phyloP scores from a whole-genome alignment of 345 rosid species.

The Salix brachista region DNA sequence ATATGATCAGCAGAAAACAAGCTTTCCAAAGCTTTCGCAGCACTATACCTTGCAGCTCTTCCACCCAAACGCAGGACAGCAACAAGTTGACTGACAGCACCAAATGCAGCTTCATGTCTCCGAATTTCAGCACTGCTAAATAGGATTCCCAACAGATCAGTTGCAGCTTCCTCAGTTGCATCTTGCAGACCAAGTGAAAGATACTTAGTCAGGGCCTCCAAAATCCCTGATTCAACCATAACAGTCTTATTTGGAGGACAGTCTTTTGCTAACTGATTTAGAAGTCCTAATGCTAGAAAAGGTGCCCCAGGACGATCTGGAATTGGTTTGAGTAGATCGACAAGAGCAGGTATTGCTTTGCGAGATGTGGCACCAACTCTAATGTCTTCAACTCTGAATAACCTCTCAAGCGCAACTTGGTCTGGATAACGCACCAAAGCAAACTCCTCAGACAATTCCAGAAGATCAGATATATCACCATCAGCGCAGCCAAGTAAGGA shows the following conservation, averaged over 20 bases:
- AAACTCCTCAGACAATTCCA: conserved; percentile 82
- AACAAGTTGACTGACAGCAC: conserved; percentile 91
- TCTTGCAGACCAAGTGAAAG: conserved; percentile 98
- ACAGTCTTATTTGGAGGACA: conserved; percentile 80
- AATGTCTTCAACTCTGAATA: conserved; percentile 98
- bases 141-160: conserved; percentile 81
- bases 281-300: conserved; percentile 74
- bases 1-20: conserved; percentile 95
- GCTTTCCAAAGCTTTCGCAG: conserved; percentile 95
- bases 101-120: conserved; percentile 92
- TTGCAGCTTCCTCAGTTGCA: conserved; percentile 98
- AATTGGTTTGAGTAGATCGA: conserved; percentile 96
- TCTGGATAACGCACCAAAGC: conserved; percentile 79
- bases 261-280: conserved; percentile 92
- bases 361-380: conserved; percentile 97
- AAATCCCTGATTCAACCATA: conserved; percentile 97
- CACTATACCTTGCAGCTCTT: conserved; percentile 93
- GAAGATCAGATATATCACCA: conserved; percentile 76
- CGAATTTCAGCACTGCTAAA: conserved; percentile 91
- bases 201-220: conserved; percentile 91
- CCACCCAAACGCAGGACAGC: conserved; percentile 97
- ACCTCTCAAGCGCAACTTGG: conserved; percentile 96
- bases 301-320: conserved; percentile 99
- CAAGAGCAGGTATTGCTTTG: conserved; percentile 93
- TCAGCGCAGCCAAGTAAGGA: conserved; percentile 96